These are phyloP conservation scores for Benincasa hispida DNA, from an alignment of 306 rosid genomes.

Conservation along the genomic window DNA sequence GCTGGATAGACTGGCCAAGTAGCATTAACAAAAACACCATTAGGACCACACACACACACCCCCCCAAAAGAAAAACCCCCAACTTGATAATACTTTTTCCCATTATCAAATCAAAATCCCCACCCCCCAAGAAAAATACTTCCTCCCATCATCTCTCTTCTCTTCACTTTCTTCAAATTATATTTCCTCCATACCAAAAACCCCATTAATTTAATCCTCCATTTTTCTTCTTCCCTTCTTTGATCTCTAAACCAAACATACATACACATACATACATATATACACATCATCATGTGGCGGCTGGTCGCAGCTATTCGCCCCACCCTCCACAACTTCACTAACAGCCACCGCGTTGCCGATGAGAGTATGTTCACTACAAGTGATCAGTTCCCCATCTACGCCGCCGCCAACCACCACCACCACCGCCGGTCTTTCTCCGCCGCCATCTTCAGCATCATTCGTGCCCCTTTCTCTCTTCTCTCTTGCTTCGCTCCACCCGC, in stretches of 20 bases:
- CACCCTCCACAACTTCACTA: constrained; percentile 17
- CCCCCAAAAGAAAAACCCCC: background rate
- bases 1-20: background rate
- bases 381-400: background rate
- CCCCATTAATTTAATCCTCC: background rate
- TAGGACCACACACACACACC: no score
- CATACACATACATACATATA: background rate
- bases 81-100: no score
- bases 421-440: constrained; percentile 21
- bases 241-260: background rate
- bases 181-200: background rate
- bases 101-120: background rate
- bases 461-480: constrained; percentile 49
- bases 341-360: constrained; percentile 78
- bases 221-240: background rate
- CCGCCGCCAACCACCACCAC: background rate
- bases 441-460: constrained; percentile 30
- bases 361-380: constrained; percentile 54
- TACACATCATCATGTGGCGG: background rate
- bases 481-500: constrained; percentile 79
- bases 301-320: background rate
- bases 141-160: background rate
- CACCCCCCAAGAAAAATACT: no score
- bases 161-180: background rate
- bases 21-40: background rate